Evolutionary conservation across 306 rosid species (phyloP).

Genomic region (Prunus fruticosa): DNA sequence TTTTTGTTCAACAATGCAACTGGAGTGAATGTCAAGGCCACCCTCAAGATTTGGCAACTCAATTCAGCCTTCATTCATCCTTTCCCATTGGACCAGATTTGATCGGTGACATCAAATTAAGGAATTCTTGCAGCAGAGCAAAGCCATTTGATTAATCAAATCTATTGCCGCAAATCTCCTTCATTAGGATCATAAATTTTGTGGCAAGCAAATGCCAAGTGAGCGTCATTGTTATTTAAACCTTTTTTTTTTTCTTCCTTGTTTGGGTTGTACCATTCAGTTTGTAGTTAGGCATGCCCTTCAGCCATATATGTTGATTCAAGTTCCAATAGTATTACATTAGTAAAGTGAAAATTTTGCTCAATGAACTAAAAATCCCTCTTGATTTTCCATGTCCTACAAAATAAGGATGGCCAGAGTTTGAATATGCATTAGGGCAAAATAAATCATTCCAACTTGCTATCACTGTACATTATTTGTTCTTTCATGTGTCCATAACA

Average conservation of each 20-base stretch:
- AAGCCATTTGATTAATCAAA: background rate
- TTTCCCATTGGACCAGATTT: constrained; percentile 46
- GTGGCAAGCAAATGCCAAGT: background rate
- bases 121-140: background rate
- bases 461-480: too few species aligned
- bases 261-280: constrained; percentile 5
- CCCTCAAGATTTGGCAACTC: constrained; percentile 64
- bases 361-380: too few species aligned
- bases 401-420: too few species aligned
- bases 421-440: too few species aligned
- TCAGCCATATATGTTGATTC: background rate
- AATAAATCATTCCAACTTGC: too few species aligned
- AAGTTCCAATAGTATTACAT: background rate
- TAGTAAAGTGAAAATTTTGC: background rate
- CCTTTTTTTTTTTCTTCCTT: background rate
- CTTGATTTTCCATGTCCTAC: too few species aligned
- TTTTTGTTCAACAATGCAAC: constrained; percentile 87
- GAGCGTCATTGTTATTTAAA: background rate
- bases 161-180: too few species aligned
- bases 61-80: constrained; percentile 77
- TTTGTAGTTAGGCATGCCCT: background rate
- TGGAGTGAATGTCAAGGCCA: constrained; percentile 51
- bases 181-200: background rate
- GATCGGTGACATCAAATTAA: background rate
- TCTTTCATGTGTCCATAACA: too few species aligned